Evolutionary conservation across 176 grass and related monocot genomes (phyloP).

Genomic region (Lolium rigidum): DNA sequence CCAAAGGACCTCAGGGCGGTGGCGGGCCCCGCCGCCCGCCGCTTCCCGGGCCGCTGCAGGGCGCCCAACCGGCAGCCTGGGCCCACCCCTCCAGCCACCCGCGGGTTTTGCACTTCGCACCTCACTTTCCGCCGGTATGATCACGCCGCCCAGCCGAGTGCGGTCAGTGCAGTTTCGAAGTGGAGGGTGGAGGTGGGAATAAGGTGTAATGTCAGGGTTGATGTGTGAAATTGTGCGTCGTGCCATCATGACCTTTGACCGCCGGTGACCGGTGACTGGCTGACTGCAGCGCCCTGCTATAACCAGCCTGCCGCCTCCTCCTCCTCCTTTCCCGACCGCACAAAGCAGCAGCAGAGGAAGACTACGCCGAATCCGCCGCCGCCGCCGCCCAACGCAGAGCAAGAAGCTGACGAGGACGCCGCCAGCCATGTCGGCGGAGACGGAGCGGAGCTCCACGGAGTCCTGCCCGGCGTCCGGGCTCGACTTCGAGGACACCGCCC

Average conservation of each 20-base stretch:
- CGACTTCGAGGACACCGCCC: constrained; percentile 92
- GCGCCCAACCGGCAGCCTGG: constrained; percentile 57
- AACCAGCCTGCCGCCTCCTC: constrained; percentile 42
- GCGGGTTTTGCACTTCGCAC: too few species aligned
- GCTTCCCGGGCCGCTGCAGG: constrained; percentile 42
- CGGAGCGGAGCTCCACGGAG: constrained; percentile 86
- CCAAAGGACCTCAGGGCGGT: not conserved
- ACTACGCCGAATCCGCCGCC: not conserved
- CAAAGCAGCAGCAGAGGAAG: constrained; percentile 20
- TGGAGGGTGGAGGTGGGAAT: not conserved
- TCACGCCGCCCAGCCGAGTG: too few species aligned
- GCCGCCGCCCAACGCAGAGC: not conserved
- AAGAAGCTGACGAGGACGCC: too few species aligned
- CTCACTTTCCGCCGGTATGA: too few species aligned
- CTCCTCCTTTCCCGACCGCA: not conserved
- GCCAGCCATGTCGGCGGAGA: constrained; percentile 67
- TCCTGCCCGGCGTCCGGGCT: constrained; percentile 65
- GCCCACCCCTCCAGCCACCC: constrained; percentile 33
- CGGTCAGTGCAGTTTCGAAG: not conserved
- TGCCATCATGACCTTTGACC: not conserved
- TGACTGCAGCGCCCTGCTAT: constrained; percentile 36
- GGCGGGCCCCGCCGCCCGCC: constrained; percentile 32
- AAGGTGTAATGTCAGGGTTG: not conserved
- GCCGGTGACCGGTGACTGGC: constrained; percentile 21
- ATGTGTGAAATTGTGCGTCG: not conserved